Evolutionary conservation across 2,329 filamentous ascomycete genomes (phyloP).

Genomic region (Bimuria novae-zelandiae): DNA sequence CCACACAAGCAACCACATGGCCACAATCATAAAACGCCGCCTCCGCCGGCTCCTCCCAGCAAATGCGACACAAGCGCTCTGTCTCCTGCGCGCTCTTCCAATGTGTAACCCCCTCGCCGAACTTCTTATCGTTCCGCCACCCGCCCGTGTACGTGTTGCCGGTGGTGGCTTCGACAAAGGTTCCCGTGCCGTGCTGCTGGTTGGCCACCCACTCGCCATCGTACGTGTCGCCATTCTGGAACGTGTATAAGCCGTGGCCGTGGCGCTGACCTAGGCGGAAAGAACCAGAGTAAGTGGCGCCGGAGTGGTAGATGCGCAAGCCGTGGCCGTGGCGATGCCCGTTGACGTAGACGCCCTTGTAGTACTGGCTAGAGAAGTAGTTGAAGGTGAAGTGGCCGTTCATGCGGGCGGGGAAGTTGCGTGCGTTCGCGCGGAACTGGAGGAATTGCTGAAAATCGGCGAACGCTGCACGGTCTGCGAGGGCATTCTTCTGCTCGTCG

Average conservation of each 20-base stretch:
- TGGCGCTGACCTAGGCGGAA: slow-evolving; percentile 59
- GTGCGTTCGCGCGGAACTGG: slow-evolving; percentile 45
- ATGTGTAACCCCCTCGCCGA: slow-evolving; percentile 65
- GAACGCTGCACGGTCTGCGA: slow-evolving; percentile 41
- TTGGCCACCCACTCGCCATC: slow-evolving; percentile 66
- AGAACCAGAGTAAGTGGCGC: slow-evolving; percentile 60
- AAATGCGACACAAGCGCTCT: slow-evolving; percentile 63
- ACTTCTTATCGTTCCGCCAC: slow-evolving; percentile 64
- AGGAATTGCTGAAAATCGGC: slow-evolving; percentile 50
- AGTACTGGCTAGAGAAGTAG: slow-evolving; percentile 61
- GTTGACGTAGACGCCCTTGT: slow-evolving; percentile 56
- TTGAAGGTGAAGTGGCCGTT: slow-evolving; percentile 56
- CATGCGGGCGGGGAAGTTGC: slow-evolving; percentile 50
- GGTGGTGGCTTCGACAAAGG: slow-evolving; percentile 59
- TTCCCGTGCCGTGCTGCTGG: slow-evolving; percentile 63
- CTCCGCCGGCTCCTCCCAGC: slow-evolving; percentile 64
- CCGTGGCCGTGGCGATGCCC: slow-evolving; percentile 59
- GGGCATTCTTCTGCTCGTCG: slow-evolving; percentile 32
- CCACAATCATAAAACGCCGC: slow-evolving; percentile 67
- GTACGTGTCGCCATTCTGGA: slow-evolving; percentile 68
- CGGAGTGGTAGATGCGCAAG: slow-evolving; percentile 58
- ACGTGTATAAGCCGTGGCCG: slow-evolving; percentile 62
- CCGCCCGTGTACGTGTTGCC: slow-evolving; percentile 66
- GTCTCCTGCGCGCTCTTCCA: slow-evolving; percentile 67
- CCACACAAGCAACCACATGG: slow-evolving; percentile 64